Base-by-base conservation (phyloP, 2,329 filamentous ascomycete species). In the Escovopsis sp. region DNA sequence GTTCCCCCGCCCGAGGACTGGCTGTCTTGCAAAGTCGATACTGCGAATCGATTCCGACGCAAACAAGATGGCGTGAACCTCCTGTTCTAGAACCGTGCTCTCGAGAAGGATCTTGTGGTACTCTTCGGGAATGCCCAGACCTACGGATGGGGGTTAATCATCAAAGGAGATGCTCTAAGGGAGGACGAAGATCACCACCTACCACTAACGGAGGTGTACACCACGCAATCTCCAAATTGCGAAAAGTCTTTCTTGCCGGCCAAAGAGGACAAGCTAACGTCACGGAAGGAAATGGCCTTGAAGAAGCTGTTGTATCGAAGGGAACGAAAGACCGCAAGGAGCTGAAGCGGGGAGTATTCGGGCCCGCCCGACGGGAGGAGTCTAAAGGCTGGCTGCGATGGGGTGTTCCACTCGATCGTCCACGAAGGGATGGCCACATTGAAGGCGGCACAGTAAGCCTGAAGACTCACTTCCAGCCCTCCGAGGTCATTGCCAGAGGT, bases 251-350 rank as follows among this genome's bases (percentile, higher is more conserved):
- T 62, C 39, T 55, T 61, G 33, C 57, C 56, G 28, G 53, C 53
- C 11, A 64, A 50, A 7, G 59, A 50, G 2, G 64, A 65, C 18
- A 77, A 59, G 47, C 75, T 68, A 12, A 76, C 63, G 41, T 70
- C 64, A 9, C 61, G 56, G 47, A 77, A 73, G 2, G 70, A 75
- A n/a, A 77, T 55, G 1, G 71, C 69, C 45, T 69, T 72, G 56
- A 77, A 76, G 49, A 70, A 76, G 48, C 72, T 73, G 42, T 77
- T 77, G 52, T 73, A 77, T 9, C 73, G 64, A 45, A 76, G 55
- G 2, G 73, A 70, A 4, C 72, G 66, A 49, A 76, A 66, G 1
- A 75, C 66, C 9, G 73, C 73, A n/a, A 77, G 55, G 3, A 77
- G 59, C 52, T 77, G 73, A 33, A 71, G 54, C 4, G 66, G 56